Percentiles rank a stretch among this genome's conserved stretches.
phyloP scores from a whole-genome alignment of 2,329 filamentous ascomycete genomes.

The Gnomoniopsis smithogilvyi region DNA sequence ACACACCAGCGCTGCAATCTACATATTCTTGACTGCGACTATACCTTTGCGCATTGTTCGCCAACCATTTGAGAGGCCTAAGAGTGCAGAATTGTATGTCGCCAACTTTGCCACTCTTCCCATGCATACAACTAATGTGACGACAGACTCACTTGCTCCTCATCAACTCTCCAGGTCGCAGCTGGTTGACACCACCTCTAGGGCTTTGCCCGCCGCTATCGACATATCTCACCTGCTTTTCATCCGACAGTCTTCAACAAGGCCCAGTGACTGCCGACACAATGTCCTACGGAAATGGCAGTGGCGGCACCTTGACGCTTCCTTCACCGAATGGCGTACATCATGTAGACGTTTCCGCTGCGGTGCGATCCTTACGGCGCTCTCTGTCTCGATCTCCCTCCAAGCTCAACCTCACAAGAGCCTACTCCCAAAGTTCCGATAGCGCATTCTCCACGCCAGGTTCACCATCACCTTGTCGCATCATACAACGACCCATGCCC shows the following conservation, averaged over 20 bases:
- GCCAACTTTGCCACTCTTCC: not conserved
- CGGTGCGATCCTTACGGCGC: slow-evolving; percentile 78
- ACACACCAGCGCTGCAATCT: not conserved
- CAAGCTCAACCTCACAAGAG: slow-evolving; percentile 67
- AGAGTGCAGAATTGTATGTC: not conserved
- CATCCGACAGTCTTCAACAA: not conserved
- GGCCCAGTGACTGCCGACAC: slow-evolving; percentile 18
- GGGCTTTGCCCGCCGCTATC: not conserved
- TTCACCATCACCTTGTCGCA: slow-evolving; percentile 51
- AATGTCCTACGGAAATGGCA: slow-evolving; percentile 58
- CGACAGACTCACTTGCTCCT: not conserved
- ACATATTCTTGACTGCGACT: not conserved
- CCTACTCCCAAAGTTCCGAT: slow-evolving; percentile 45
- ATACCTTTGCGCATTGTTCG: not conserved
- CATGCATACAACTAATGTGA: not conserved
- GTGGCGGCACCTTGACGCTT: slow-evolving; percentile 77
- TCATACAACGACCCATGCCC: slow-evolving; percentile 32
- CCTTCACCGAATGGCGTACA: slow-evolving; percentile 82
- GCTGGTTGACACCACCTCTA: not conserved
- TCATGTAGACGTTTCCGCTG: slow-evolving; percentile 72
- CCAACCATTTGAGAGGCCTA: not conserved
- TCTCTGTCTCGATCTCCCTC: slow-evolving; percentile 94
- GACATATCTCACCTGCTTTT: not conserved
- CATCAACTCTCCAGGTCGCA: not conserved
- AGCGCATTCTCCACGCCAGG: slow-evolving; percentile 53